phyloP scores from a whole-genome alignment of 148 eudicot genomes.

The Agrostemma githago region DNA sequence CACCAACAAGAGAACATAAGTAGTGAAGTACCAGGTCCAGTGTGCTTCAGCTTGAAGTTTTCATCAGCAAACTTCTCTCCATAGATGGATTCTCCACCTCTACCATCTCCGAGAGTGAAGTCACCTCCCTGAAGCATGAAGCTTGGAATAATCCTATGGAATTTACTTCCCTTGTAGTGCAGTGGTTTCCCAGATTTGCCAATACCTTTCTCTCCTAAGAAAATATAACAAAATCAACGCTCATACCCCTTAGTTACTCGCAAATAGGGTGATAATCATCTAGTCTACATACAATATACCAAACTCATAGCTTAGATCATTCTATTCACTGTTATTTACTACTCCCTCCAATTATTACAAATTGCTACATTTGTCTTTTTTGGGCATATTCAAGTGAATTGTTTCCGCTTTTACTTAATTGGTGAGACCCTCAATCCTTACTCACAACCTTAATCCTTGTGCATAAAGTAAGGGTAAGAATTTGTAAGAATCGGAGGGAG shows the following conservation, averaged over 20 bases:
- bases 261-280: background rate
- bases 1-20: background rate
- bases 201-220: slow-evolving; percentile 84
- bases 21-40: slow-evolving; percentile 70
- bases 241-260: background rate
- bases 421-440: too few species aligned
- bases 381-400: too few species aligned
- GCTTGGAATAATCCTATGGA: slow-evolving; percentile 94
- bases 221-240: background rate
- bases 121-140: slow-evolving; percentile 99
- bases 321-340: background rate
- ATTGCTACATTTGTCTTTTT: too few species aligned
- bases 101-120: slow-evolving; percentile 89
- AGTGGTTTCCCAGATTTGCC: slow-evolving; percentile 87
- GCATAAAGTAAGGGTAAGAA: too few species aligned
- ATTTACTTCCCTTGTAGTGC: slow-evolving; percentile 89
- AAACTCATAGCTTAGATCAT: background rate
- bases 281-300: background rate
- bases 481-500: too few species aligned
- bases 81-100: slow-evolving; percentile 95
- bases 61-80: slow-evolving; percentile 96
- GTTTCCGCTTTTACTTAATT: too few species aligned
- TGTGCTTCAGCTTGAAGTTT: slow-evolving; percentile 91
- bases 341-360: too few species aligned
- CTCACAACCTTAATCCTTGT: too few species aligned